A percentile compares a stretch with the other conserved stretches of the same genome.
Conservation (phyloP, 1,284 basidiomycete genomes). For the Rhodotorula sp. region DNA sequence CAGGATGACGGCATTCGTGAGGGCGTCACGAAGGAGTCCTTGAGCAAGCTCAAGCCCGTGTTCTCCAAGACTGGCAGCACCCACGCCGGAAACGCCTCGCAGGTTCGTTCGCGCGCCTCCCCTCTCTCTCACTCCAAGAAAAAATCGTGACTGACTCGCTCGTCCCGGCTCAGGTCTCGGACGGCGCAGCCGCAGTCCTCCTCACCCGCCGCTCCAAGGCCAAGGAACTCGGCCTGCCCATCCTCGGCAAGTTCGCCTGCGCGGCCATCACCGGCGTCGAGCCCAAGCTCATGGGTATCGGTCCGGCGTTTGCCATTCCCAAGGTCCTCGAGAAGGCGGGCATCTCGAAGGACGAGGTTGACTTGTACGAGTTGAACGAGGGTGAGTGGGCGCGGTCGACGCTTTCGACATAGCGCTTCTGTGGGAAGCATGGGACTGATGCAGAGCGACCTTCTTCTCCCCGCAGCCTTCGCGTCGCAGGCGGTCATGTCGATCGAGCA, state of each 20-base stretch:
- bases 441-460: too few relatives aligned
- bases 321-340: conserved; percentile 74
- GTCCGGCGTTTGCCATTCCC: conserved; percentile 80
- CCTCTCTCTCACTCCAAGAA: conserved; percentile 20
- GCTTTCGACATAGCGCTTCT: too few relatives aligned
- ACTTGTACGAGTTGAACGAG: conserved; percentile 85
- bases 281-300: conserved; percentile 75
- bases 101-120: conserved; percentile 10
- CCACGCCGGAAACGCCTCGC: conserved; percentile 62
- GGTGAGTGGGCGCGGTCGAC: conserved; percentile 59
- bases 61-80: conserved; percentile 87
- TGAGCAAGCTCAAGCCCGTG: conserved; percentile 89
- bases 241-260: conserved; percentile 86
- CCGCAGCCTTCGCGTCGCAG: conserved; percentile 51
- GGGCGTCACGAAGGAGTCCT: conserved; percentile 82
- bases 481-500: conserved; percentile 59
- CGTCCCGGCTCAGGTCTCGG: conserved; percentile 62
- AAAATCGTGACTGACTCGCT: conserved; percentile 42
- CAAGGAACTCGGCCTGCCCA: conserved; percentile 82
- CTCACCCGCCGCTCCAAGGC: conserved; percentile 83
- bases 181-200: conserved; percentile 92
- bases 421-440: too few relatives aligned
- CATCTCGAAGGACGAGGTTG: conserved; percentile 69
- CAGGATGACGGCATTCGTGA: conserved; percentile 85
- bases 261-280: conserved; percentile 69